Conservation (phyloP, 2,329 filamentous ascomycete genomes). For the Neofusicoccum ribis region DNA sequence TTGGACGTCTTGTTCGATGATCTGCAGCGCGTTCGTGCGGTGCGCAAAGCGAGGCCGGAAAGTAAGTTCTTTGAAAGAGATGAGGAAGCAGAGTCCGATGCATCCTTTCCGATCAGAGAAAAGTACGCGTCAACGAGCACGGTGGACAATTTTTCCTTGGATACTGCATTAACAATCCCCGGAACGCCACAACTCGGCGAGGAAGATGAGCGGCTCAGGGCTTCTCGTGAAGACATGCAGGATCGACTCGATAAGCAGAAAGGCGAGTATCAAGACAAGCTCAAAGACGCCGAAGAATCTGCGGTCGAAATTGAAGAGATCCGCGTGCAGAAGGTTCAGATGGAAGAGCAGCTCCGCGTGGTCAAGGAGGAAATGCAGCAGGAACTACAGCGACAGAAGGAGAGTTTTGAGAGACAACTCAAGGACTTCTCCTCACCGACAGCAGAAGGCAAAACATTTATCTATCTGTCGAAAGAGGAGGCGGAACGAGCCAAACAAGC, state of each 20-base stretch:
- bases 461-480: slow-evolving; percentile 61
- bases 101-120: slow-evolving; percentile 83
- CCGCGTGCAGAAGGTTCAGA: slow-evolving; percentile 75
- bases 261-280: slow-evolving; percentile 75
- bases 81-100: slow-evolving; percentile 86
- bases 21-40: slow-evolving; percentile 83
- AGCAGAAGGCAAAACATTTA: slow-evolving; percentile 45
- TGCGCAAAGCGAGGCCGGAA: slow-evolving; percentile 68
- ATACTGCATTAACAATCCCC: slow-evolving; percentile 91
- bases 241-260: slow-evolving; percentile 79
- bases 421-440: slow-evolving; percentile 52
- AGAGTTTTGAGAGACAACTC: slow-evolving; percentile 80
- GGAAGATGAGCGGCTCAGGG: slow-evolving; percentile 72
- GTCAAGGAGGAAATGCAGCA: slow-evolving; percentile 88
- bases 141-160: slow-evolving; percentile 92
- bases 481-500: slow-evolving; percentile 67
- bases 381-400: slow-evolving; percentile 79
- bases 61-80: slow-evolving; percentile 61
- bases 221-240: slow-evolving; percentile 81
- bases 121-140: slow-evolving; percentile 96
- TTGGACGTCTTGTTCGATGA: slow-evolving; percentile 92
- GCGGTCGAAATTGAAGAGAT: slow-evolving; percentile 82
- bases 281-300: slow-evolving; percentile 72
- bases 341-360: slow-evolving; percentile 77
- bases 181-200: slow-evolving; percentile 82